Percentiles rank a stretch among this genome's conserved stretches.
phyloP scores from a whole-genome alignment of 208 protist species.

The Phytomonas sp. region DNA sequence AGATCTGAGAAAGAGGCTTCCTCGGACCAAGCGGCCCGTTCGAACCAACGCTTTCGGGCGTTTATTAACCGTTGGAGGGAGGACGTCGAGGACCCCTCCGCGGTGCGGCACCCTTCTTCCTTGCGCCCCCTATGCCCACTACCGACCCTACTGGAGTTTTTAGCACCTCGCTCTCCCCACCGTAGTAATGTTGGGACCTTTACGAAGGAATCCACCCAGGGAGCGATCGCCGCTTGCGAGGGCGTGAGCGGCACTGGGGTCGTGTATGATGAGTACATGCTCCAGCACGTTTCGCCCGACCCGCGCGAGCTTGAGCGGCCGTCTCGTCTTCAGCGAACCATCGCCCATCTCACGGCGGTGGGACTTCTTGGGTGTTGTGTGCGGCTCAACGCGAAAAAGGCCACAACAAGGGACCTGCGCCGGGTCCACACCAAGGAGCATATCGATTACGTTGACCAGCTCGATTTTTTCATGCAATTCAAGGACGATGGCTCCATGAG shows the following conservation, averaged over 20 bases:
- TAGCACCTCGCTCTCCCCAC: not conserved
- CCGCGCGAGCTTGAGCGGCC: constrained; percentile 64
- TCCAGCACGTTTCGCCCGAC: constrained; percentile 45
- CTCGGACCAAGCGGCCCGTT: not conserved
- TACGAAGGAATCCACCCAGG: not conserved
- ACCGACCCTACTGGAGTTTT: not conserved
- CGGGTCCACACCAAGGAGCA: constrained; percentile 60
- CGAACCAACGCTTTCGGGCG: not conserved
- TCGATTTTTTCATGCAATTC: constrained; percentile 45
- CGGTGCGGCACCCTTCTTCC: not conserved
- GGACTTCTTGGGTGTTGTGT: constrained; percentile 46
- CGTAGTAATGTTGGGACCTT: not conserved
- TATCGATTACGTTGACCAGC: constrained; percentile 67
- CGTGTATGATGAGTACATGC: constrained; percentile 54
- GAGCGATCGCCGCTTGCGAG: not conserved
- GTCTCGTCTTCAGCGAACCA: constrained; percentile 40
- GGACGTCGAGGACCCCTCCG: not conserved
- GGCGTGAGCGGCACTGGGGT: constrained; percentile 33
- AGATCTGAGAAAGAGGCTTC: not conserved
- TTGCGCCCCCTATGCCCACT: not conserved
- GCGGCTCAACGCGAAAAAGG: constrained; percentile 27
- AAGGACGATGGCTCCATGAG: constrained; percentile 12
- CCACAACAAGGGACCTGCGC: constrained; percentile 61
- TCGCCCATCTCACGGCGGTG: constrained; percentile 54
- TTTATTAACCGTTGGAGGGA: not conserved